These are phyloP conservation scores for Fusarium subglutinans DNA, from an alignment of 2,329 filamentous ascomycete species.

Conservation along the genomic window DNA sequence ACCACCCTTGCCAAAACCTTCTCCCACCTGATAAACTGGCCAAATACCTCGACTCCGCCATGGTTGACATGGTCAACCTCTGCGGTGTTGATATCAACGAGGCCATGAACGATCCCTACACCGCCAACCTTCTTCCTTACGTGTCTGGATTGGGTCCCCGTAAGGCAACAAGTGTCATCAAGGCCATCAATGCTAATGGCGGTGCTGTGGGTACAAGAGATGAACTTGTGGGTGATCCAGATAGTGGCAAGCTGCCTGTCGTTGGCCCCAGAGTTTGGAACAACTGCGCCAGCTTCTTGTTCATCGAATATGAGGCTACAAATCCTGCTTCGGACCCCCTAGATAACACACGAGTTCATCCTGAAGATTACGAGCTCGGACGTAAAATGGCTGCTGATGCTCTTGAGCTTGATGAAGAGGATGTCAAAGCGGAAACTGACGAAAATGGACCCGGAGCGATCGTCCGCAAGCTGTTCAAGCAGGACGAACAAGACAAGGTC, in stretches of 20 bases:
- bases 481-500: slow-evolving; percentile 92
- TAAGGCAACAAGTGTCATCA: slow-evolving; percentile 78
- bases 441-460: slow-evolving; percentile 91
- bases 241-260: slow-evolving; percentile 78
- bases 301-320: slow-evolving; percentile 85
- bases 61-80: slow-evolving; percentile 98
- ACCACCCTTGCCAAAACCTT: slow-evolving; percentile 89
- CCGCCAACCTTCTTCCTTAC: slow-evolving; percentile 88
- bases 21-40: slow-evolving; percentile 87
- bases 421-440: slow-evolving; percentile 92
- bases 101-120: slow-evolving; percentile 81
- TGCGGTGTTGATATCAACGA: slow-evolving; percentile 96
- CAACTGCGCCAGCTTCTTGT: slow-evolving; percentile 96
- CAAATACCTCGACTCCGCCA: slow-evolving; percentile 89
- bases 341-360: slow-evolving; percentile 96
- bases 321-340: slow-evolving; percentile 88
- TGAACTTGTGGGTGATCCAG: slow-evolving; percentile 88
- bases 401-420: slow-evolving; percentile 94
- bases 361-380: slow-evolving; percentile 97
- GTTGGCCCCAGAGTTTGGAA: slow-evolving; percentile 93
- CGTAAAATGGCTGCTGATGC: slow-evolving; percentile 99
- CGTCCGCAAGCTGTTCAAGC: slow-evolving; percentile 92
- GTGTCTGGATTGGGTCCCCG: slow-evolving; percentile 90
- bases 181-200: slow-evolving; percentile 91
- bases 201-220: slow-evolving; percentile 85